These are phyloP conservation scores for Lactarius quietus DNA, from an alignment of 768 basidiomycete species.

Conservation along the genomic window DNA sequence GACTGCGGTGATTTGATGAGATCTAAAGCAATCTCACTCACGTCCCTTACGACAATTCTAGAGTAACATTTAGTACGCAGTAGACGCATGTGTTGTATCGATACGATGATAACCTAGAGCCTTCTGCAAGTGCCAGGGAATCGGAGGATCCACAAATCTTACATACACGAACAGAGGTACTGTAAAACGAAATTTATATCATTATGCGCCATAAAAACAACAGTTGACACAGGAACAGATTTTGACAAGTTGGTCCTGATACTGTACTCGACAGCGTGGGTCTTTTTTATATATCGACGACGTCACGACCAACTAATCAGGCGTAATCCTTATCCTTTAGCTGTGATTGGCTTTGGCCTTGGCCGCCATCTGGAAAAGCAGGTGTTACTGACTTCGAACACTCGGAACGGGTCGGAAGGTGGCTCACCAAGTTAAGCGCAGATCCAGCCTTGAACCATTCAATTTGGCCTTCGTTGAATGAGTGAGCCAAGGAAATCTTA, in stretches of 20 bases:
- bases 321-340: neutral
- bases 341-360: constrained; percentile 12
- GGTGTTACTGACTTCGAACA: neutral
- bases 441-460: constrained; percentile 99
- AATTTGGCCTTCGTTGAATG: constrained; percentile 96
- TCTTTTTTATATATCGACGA: neutral
- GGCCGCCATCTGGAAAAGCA: constrained; percentile 15
- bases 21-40: neutral
- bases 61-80: neutral
- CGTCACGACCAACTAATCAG: neutral
- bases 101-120: neutral
- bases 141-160: neutral
- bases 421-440: constrained; percentile 78
- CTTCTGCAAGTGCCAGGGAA: neutral
- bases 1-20: neutral
- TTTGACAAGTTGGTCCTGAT: neutral
- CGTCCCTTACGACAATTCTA: neutral
- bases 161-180: neutral
- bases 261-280: neutral
- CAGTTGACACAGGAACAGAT: neutral
- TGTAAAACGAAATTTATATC: constrained; percentile 9
- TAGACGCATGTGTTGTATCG: neutral
- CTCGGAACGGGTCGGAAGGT: neutral
- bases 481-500: constrained; percentile 80
- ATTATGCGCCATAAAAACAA: constrained; percentile 7